A percentile compares a stretch with the other conserved stretches of the same genome.
These are phyloP conservation scores for Teratosphaeria viscida DNA, from an alignment of 2,329 filamentous ascomycete species.

Conservation along the genomic window DNA sequence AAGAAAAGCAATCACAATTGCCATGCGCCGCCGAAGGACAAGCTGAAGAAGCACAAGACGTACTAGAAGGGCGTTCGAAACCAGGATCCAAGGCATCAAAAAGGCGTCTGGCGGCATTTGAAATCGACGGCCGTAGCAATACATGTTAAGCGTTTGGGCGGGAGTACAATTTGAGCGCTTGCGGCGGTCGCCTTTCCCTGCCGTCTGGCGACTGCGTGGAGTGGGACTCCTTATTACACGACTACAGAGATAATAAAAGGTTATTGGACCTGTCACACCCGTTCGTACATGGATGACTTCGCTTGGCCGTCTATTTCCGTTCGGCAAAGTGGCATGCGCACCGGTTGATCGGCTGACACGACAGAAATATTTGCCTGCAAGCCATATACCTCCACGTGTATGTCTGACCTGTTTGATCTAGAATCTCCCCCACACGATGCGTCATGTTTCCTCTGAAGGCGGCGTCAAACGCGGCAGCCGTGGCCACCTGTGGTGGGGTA, in stretches of 20 bases:
- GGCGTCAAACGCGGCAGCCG: no score
- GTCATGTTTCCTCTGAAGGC: no score
- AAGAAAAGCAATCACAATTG: conserved; percentile 22
- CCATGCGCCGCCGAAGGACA: neutral
- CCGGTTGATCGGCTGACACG: no score
- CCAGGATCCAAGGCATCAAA: neutral
- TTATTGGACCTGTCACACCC: no score
- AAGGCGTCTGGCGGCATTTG: neutral
- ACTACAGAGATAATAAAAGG: neutral
- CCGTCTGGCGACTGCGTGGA: neutral
- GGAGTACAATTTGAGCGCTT: neutral
- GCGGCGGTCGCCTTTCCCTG: neutral
- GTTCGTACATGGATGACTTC: no score
- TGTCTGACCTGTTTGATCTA: no score
- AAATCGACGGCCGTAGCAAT: neutral
- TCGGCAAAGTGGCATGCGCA: no score
- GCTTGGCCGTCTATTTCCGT: no score
- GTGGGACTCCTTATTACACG: neutral
- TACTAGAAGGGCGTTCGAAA: neutral
- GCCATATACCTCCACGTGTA: no score
- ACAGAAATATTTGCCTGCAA: no score
- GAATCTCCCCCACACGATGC: no score
- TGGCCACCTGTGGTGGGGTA: no score
- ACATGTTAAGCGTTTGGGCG: neutral
- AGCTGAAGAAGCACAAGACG: neutral